phyloP scores from a whole-genome alignment of 208 protist species.

The Porcisia deanei region DNA sequence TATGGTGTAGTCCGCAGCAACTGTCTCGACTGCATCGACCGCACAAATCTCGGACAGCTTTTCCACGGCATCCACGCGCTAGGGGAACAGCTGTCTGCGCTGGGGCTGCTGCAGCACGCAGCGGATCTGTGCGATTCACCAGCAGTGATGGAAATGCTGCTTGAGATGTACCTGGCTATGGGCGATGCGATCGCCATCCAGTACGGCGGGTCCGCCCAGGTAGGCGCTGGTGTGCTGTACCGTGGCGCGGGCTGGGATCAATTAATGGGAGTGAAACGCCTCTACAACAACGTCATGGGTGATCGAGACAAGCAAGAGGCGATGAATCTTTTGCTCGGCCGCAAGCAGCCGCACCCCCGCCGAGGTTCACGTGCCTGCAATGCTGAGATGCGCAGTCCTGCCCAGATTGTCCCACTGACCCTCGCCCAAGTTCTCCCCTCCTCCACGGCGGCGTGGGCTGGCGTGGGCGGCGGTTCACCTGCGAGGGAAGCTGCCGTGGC shows the following conservation, averaged over 20 bases:
- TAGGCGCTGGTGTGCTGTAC: constrained; percentile 84
- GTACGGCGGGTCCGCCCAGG: constrained; percentile 89
- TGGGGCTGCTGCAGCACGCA: constrained; percentile 46
- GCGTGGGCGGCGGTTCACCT: constrained; percentile 1
- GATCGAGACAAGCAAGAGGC: constrained; percentile 79
- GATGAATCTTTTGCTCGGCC: constrained; percentile 86
- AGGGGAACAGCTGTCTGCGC: constrained; percentile 56
- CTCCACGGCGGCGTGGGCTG: constrained; percentile 1
- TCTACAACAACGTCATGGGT: constrained; percentile 86
- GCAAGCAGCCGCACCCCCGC: constrained; percentile 45
- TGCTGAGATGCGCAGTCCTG: constrained; percentile 18
- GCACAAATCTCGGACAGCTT: constrained; percentile 97
- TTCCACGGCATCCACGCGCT: constrained; percentile 88
- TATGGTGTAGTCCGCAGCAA: constrained; percentile 95
- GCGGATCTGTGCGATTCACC: constrained; percentile 44
- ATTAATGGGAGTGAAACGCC: constrained; percentile 82
- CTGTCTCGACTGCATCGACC: constrained; percentile 98
- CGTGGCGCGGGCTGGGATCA: constrained; percentile 84
- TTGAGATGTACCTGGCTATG: constrained; percentile 82
- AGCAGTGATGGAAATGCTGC: constrained; percentile 53
- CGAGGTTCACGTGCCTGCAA: constrained; percentile 24
- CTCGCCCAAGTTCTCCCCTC: not conserved
- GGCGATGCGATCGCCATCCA: constrained; percentile 86
- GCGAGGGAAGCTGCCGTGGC: not conserved
- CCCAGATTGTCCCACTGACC: constrained; percentile 4